phyloP scores from a whole-genome alignment of 805 yeast genomes.

The Ogataea salicorniae region DNA sequence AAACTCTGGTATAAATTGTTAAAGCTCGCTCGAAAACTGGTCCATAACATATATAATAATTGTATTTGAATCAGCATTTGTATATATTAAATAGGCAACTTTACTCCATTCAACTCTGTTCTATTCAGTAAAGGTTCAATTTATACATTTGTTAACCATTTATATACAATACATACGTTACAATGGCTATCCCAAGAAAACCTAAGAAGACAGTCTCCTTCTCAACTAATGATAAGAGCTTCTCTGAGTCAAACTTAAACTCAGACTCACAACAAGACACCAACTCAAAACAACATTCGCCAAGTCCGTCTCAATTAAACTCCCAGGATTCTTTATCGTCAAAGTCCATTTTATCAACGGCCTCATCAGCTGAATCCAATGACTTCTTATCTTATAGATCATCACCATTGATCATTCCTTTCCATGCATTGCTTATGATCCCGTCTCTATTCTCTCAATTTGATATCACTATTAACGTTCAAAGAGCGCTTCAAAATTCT shows the following conservation, averaged over 20 bases:
- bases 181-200: constrained; percentile 8
- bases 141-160: not conserved
- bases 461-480: constrained; percentile 27
- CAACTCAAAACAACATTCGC: not conserved
- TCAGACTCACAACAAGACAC: not conserved
- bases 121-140: not conserved
- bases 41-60: too few species aligned
- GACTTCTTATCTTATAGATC: constrained; percentile 14
- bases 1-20: too few species aligned
- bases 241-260: not conserved
- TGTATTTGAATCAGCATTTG: too few species aligned
- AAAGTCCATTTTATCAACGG: not conserved
- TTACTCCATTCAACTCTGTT: too few species aligned
- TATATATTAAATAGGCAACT: too few species aligned
- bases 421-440: constrained; percentile 24
- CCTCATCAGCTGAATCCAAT: not conserved
- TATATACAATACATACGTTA: not conserved
- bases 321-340: not conserved
- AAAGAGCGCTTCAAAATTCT: constrained; percentile 22
- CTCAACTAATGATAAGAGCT: constrained; percentile 8
- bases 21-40: too few species aligned
- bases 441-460: constrained; percentile 29
- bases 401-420: constrained; percentile 25
- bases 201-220: constrained; percentile 28
- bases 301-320: too few species aligned